These are phyloP conservation scores for Rubia occidens DNA, from an alignment of 305 asterid genomes.

Conservation along the genomic window DNA sequence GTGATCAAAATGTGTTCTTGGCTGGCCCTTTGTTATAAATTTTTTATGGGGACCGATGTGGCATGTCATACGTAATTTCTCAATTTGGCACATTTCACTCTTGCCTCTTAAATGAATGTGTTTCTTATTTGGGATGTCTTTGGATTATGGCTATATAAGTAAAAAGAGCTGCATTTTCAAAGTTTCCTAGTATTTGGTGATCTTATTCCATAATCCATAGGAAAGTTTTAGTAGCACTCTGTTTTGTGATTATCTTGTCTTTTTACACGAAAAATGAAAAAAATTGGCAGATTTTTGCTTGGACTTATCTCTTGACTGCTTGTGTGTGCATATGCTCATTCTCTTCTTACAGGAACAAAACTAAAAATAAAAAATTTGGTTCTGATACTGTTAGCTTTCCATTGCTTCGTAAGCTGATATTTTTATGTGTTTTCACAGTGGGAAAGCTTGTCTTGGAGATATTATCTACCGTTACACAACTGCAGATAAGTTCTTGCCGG, in stretches of 20 bases:
- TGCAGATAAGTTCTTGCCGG: constrained; percentile 83
- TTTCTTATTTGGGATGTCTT: not conserved
- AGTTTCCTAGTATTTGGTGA: not conserved
- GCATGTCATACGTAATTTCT: not conserved
- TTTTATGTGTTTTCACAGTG: too few relatives aligned
- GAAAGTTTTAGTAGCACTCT: not conserved
- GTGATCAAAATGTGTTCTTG: not conserved
- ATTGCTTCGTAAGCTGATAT: too few relatives aligned
- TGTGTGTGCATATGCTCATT: too few relatives aligned
- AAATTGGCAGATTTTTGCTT: too few relatives aligned
- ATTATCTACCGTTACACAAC: constrained; percentile 66
- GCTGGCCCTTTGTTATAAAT: not conserved
- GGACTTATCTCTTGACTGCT: not conserved
- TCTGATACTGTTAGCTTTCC: too few relatives aligned
- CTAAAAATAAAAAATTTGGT: too few relatives aligned
- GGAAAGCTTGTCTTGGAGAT: constrained; percentile 68
- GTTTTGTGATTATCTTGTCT: not conserved
- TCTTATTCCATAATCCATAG: not conserved
- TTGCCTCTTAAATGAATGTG: not conserved
- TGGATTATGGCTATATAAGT: not conserved
- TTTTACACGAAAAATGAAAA: not conserved
- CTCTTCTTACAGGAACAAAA: too few relatives aligned
- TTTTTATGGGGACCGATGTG: not conserved
- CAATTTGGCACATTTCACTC: constrained; percentile 8
- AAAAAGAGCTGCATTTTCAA: not conserved